phyloP scores from a whole-genome alignment of 2,329 filamentous ascomycete genomes.

The Magnaporthales sp. region DNA sequence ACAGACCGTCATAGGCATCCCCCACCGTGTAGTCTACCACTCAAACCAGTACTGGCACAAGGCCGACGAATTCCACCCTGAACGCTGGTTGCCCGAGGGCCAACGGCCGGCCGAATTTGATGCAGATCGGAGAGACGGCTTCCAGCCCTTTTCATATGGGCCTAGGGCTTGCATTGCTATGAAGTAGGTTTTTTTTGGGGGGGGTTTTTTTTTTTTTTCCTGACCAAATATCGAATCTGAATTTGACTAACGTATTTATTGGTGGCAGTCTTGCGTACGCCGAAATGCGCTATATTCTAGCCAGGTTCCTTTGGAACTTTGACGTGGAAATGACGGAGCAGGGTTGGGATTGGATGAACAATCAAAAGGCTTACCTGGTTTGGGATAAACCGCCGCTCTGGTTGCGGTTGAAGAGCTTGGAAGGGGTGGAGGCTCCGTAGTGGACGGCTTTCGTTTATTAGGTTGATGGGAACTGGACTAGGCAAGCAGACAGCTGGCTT shows the following conservation, averaged over 20 bases:
- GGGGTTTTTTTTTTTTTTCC: no score
- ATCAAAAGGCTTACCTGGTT: not conserved
- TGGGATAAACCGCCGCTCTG: constrained; percentile 1
- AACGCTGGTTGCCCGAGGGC: not conserved
- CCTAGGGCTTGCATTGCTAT: no score
- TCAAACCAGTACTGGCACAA: not conserved
- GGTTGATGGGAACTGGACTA: no score
- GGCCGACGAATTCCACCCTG: not conserved
- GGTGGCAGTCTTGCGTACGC: constrained; percentile 22
- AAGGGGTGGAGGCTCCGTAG: not conserved
- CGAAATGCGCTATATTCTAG: constrained; percentile 27
- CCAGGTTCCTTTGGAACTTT: constrained; percentile 25
- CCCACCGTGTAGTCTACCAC: not conserved
- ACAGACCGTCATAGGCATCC: not conserved
- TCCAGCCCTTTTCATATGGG: no score
- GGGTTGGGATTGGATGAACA: not conserved
- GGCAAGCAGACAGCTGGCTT: no score
- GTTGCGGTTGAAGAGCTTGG: no score
- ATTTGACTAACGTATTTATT: no score
- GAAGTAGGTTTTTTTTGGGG: no score
- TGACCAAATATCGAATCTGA: no score
- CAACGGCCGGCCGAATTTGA: no score
- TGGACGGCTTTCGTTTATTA: no score
- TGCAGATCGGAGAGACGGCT: no score
- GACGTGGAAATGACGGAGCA: constrained; percentile 18